Conservation (phyloP, 805 yeast species). For the Candida dajiaensis region DNA sequence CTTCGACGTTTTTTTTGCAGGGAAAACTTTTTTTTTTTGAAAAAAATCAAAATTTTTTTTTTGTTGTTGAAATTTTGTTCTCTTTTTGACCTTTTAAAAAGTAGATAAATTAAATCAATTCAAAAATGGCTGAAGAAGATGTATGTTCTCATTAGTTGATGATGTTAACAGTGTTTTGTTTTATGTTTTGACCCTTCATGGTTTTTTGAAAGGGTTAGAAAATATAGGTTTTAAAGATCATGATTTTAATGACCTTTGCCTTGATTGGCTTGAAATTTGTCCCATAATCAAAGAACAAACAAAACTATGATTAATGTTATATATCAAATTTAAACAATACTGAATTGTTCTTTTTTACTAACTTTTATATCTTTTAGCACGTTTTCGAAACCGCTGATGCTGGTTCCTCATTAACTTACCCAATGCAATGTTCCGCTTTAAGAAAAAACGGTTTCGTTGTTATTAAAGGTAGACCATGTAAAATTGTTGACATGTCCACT, state of each 20-base stretch:
- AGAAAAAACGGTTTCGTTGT: slow-evolving; percentile 99
- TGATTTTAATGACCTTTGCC: too few relatives aligned
- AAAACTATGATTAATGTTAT: too few relatives aligned
- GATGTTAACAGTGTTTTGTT: background rate
- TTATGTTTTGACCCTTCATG: background rate
- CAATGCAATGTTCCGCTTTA: slow-evolving; percentile 99
- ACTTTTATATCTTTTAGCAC: slow-evolving; percentile 57
- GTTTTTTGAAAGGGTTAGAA: too few relatives aligned
- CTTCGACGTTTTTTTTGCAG: background rate
- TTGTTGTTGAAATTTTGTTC: background rate
- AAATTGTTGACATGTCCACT: slow-evolving; percentile 99
- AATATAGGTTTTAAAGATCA: too few relatives aligned
- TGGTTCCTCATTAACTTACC: slow-evolving; percentile 97
- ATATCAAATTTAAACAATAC: too few relatives aligned
- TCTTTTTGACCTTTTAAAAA: background rate
- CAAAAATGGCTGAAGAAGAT: slow-evolving; percentile 28
- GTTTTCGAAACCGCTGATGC: slow-evolving; percentile 97
- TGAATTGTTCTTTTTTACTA: too few relatives aligned
- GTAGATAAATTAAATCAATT: background rate
- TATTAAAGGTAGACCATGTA: slow-evolving; percentile 99
- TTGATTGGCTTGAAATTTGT: too few relatives aligned
- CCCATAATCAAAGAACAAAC: too few relatives aligned
- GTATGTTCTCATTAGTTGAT: slow-evolving; percentile 11
- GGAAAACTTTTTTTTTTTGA: background rate
- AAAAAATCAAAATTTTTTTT: background rate